Evolutionary conservation across 2,329 filamentous ascomycete genomes (phyloP), one percentile per base, ranked within the genome.

Genomic region (Aspergillus proliferans): DNA sequence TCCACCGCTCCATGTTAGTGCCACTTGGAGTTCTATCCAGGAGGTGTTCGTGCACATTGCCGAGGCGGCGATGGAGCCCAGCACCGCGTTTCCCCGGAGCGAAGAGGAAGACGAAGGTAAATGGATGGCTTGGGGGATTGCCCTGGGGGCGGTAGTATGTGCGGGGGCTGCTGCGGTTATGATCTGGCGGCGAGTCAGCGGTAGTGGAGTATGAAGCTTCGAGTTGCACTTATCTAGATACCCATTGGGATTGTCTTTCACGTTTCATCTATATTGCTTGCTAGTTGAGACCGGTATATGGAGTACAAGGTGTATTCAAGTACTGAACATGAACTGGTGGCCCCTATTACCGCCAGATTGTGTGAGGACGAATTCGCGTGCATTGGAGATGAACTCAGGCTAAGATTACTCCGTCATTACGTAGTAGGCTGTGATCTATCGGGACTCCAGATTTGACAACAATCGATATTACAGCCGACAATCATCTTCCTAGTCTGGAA

Each of bases 21-120:
- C 93, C 26, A 93, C 86, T 6, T 98, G 93, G 93, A 84, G 82
- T 61, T 94, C 88, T 61, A 95, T 97, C 58, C 87, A 86, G 55
- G 93, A 98, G 70, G 80, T 97, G 33, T 98, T 97, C 69, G 89
- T 96, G 21, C 85, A 82, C 33, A 80, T 97, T 48, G 93, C 93
- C 6, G 93, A 97, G 70, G 87, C 88, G 38, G 92, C 92, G 5
- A 93, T 91, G 41, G 90, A 90, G 62, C 93, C 93, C 0, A 90
- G 85, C 58, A 87, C 84, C 0, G 92, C 86, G 0, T 95, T 94
- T 61, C 92, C 93, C 0, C 93, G 91, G 70, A 87, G 81, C 47
- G 89, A 95, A 55, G 91, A 95, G 60, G 89, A 93, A 41, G 68
- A 67, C 14, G 80, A 83, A 1, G 83, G 86, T 4, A 92, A 96